Conservation (phyloP, 2,329 filamentous ascomycete genomes). For the Biscogniauxia marginata region DNA sequence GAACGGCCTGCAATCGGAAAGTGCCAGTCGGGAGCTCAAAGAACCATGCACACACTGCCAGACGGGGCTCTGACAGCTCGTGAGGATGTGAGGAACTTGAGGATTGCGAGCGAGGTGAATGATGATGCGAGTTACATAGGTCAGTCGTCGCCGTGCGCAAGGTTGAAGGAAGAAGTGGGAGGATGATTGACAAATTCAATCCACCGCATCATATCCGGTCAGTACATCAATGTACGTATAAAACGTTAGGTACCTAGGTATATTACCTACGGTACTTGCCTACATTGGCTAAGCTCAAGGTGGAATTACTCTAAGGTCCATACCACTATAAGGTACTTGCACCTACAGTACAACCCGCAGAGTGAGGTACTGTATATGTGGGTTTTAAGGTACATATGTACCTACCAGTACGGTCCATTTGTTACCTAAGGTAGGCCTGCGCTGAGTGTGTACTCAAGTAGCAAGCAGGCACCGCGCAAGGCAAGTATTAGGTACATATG, state of each 20-base stretch:
- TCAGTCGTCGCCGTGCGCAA: conserved; percentile 12
- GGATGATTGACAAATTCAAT: conserved; percentile 4
- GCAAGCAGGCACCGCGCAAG: background rate
- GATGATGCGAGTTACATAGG: background rate
- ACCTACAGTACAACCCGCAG: background rate
- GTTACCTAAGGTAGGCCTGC: too few species aligned
- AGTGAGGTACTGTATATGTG: background rate
- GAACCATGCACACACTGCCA: background rate
- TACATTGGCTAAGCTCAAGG: background rate
- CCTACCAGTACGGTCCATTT: background rate
- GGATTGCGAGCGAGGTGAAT: background rate
- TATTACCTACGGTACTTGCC: background rate
- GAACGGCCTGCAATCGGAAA: background rate
- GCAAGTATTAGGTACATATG: background rate
- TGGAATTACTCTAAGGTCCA: background rate
- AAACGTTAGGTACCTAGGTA: too few species aligned
- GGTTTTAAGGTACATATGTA: background rate
- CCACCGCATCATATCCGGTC: background rate
- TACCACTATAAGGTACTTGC: background rate
- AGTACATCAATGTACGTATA: background rate
- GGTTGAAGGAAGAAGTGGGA: conserved; percentile 16
- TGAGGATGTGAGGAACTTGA: background rate
- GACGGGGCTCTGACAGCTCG: background rate
- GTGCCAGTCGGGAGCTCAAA: background rate
- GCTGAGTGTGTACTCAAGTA: background rate